Base-by-base conservation (phyloP, 179 eudicot species). In the Beta macrorhiza region DNA sequence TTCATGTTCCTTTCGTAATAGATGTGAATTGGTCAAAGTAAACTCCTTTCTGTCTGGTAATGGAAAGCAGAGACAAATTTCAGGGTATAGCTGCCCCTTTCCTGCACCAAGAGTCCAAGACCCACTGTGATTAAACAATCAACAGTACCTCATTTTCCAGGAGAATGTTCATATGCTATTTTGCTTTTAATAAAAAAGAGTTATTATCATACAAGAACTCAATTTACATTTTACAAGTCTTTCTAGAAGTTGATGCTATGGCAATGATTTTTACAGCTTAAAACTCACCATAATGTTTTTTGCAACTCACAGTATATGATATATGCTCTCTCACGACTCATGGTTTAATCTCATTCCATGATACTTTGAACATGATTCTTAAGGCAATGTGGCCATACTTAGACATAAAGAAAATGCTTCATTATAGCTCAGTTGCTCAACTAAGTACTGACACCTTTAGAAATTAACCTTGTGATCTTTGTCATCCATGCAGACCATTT, bases 401-500 rank as follows among this genome's bases (percentile, higher is more conserved):
- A 16, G 73, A 69, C 5, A 42, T 1, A 12, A 5, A 3, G 53
- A 59, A 13, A 19, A 16, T 59, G 63, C 56, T 19, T 52, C 57
- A 75, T 20, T n/a, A 49, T 1, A 49, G n/a, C 5, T 52, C 32
- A 58, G 13, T 14, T 19, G 74, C 17, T 73, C 37, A 29, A 64
- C 67, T 20, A 59, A 72, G 51, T 22, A 72, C 44, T 63, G 37
- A 49, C 51, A 52, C 12, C 69, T 19, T n/a, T 57, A 65, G 13
- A 19, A 11, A 76, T 74, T 77, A 80, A 84, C 76, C 64, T 56
- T 55, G n/a, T 80, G n/a, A 65, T 78, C 63, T 67, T 64, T 57
- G 62, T 47, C 64, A 80, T 81, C 76, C 75, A 51, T 80, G 90
- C 97, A 96, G 99, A 79, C 92, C 98, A 82, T 93, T 97, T 83